Base-by-base conservation (phyloP, 441 rosid species). In the Monsonia emarginata region DNA sequence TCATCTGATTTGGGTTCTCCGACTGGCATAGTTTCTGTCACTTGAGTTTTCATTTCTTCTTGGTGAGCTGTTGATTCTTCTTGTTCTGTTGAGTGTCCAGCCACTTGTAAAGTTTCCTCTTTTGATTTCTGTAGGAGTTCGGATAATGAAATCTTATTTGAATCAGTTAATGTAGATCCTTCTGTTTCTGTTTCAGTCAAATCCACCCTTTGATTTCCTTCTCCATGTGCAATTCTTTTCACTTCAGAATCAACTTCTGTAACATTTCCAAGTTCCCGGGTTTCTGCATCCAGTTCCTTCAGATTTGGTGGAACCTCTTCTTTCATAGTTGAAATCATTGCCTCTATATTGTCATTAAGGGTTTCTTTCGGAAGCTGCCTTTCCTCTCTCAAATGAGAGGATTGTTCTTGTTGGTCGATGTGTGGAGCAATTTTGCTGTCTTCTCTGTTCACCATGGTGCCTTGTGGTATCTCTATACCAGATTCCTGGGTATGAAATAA, bases 1-100 rank as follows among this genome's bases (percentile, higher is more conserved):
- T 40, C 86, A 50, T 82, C 80, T 65, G 78, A 67, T 80, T 81
- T 84, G 10, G 38, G 44, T 79, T 80, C 89, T 66, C 77, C 70
- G 11, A 56, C 70, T 56, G 63, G 59, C 66, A 69, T 59, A 40
- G 61, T 25, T 72, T 77, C 76, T 63, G 65, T 57, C 68, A 72
- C 75, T 65, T 74, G 69, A n/a, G 5, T 58, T 34, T 62, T 44
- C 44, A 27, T 50, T 63, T 70, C 80, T 67, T 69, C 74, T 34
- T 69, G 52, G 38, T 69, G 70, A 64, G 59, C 59, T 21, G 5
- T 56, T 31, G 59, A 48, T 72, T 81, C 79, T 56, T 19, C 61
- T 65, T 72, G 75, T 70, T 62, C 76, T 24, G 61, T 52, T 64
- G 60, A 61, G 18, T 68, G 74, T 38, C n/a, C 64, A 22, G 64